Conservation (phyloP, 2,329 filamentous ascomycete species). For the Exophiala dermatitidis region DNA sequence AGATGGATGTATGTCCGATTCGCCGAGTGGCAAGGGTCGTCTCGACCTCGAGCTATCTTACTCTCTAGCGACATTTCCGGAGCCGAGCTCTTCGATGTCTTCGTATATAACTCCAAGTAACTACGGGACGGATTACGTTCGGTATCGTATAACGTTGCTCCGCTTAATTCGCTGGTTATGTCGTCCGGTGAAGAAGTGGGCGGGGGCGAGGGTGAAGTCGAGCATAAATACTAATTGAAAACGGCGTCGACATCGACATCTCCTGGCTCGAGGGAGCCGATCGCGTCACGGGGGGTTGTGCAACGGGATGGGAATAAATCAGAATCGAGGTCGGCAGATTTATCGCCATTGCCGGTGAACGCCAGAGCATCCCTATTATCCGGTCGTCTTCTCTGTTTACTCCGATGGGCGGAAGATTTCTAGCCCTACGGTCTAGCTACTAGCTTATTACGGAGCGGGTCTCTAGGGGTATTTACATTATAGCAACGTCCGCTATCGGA, state of each 20-base stretch:
- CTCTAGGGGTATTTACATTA: too few relatives aligned
- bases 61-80: neutral
- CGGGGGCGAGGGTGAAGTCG: constrained; percentile 1
- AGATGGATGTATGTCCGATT: neutral
- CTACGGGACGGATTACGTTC: constrained; percentile 3
- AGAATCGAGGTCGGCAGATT: constrained; percentile 3
- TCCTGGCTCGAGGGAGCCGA: neutral
- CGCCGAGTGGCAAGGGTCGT: neutral
- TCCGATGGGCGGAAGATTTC: too few relatives aligned
- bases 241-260: neutral
- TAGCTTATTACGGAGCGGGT: too few relatives aligned
- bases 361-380: too few relatives aligned
- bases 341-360: neutral
- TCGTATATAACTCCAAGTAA: constrained; percentile 1
- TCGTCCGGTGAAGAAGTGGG: neutral
- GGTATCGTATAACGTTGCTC: neutral
- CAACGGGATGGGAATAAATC: neutral
- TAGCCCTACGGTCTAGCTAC: too few relatives aligned
- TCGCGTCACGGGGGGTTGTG: constrained; percentile 1
- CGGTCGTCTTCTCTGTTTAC: too few relatives aligned
- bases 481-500: too few relatives aligned
- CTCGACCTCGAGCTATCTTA: neutral
- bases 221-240: neutral
- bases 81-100: constrained; percentile 2
- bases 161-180: constrained; percentile 4